Evolutionary conservation across 2,329 filamentous ascomycete genomes (phyloP), one percentile per base, ranked within the genome.

Genomic region (Aaosphaeria arxii): DNA sequence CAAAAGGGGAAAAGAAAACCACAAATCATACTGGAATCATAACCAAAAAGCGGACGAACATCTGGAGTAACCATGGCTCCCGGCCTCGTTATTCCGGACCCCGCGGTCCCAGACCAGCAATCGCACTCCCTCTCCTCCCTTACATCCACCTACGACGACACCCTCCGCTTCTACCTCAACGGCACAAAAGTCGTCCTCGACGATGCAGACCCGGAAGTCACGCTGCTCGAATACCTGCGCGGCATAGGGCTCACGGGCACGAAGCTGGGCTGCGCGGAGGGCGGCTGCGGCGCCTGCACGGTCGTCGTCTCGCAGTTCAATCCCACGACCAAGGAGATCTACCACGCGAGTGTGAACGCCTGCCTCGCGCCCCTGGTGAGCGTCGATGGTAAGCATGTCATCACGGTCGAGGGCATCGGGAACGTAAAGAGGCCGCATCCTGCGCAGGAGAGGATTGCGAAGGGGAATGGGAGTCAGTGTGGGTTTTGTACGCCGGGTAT

Each of bases 401-500:
- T 99, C 66, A 99, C 94, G 3, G 86, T 99, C 38, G 94, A 99
- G 72, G 94, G 94, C 5, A 96, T 99, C 61, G 94, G 94, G 7
- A 89, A 87, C 67, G 85, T 89, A 30, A 87, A 94, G 69, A 83
- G 80, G 39, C 94, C 94, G 5, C 94, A 99, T 74, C 89, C 92
- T 2, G 78, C 87, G 4, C 94, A 97, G 68, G 91, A 97, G 74
- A 82, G 94, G 42, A 88, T 99, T 60, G 92, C 94, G 13, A 88
- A 88, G 71, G 83, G 87, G 31, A 94, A 96, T 73, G 94, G 94
- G 43, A 95, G 89, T 58, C 92, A 99, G 70, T 99, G 86, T 69
- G 86, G 91, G 1, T 99, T 99, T 73, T 99, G 94, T 65, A 97
- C 94, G 0, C 94, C 94, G 4, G 94, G 94, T 2, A 97, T 99